Base-by-base conservation (phyloP, 1,284 basidiomycete genomes). In the Coniferiporia sulphurascens region DNA sequence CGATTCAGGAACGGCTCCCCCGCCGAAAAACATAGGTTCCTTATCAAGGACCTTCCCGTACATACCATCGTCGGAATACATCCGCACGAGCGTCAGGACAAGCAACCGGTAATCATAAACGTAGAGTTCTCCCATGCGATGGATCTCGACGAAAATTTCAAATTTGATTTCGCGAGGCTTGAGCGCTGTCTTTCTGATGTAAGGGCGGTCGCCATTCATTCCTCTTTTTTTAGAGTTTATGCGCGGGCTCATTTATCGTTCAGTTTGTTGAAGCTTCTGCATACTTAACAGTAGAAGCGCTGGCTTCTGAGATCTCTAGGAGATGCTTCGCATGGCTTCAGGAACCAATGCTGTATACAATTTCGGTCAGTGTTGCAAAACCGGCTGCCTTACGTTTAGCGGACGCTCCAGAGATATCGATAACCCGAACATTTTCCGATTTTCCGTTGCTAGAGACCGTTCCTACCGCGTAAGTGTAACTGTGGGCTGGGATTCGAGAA, bases 21-120 rank as follows among this genome's bases (percentile, higher is more conserved):
- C 38, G 27, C 45, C 62, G 34, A 55, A 38, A 41, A 62, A 59
- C 59, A 69, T 70, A 46, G 68, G 48, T 74, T 81, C 63, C 69
- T 73, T 52, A 70, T 90, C 6, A 73, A 76, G 17, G 78, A 81
- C 61, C 70, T 93, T 5, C 72, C 76, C 32, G 79, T 84, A 50
- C 76, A 79, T 19, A 78, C 82, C 32, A 80, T 93, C 57, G 76
- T 94, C 51, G 92, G 91, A 0, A 77, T 94, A 51, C 86, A 91
- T 66, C 75, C 81, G 1, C 85, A 84, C 69, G 92, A 94, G 71
- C 75, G 90, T 15, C 69, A 78, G 52, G 83, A 87, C 67, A 79
- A 80, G 66, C 92, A 95, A 68, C 69, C 81, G 35, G 81, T 93
- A n/a, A 74, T 79, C 17, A 72, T 89, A 54, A 84, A 89, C 64